These are phyloP conservation scores for Sordaria brevicollis DNA, from an alignment of 495 filamentous ascomycete species.

Conservation along the genomic window DNA sequence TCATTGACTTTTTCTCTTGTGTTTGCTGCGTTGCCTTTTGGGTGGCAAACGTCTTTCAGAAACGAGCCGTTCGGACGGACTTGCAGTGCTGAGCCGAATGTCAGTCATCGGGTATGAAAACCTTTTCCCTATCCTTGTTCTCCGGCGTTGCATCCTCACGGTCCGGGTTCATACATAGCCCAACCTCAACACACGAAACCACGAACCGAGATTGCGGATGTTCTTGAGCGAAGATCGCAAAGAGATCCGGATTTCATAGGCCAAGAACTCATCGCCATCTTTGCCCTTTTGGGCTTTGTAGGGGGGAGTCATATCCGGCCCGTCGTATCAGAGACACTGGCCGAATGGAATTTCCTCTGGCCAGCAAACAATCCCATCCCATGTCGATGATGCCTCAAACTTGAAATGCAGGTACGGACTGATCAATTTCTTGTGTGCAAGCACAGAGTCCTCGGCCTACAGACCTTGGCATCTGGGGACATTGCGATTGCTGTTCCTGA, in stretches of 20 bases:
- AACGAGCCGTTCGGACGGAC: not conserved
- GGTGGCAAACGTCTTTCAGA: not conserved
- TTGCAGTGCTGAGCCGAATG: not conserved
- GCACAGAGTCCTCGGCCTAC: not conserved
- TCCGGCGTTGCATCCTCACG: not conserved
- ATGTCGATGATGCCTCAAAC: not conserved
- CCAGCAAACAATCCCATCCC: not conserved
- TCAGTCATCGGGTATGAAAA: not conserved
- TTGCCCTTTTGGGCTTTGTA: too few relatives aligned
- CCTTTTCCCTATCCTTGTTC: not conserved
- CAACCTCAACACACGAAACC: not conserved
- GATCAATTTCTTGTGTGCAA: not conserved
- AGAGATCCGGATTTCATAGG: not conserved
- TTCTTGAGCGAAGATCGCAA: not conserved
- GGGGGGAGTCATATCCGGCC: not conserved
- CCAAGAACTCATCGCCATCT: not conserved
- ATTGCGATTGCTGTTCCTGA: not conserved
- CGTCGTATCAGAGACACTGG: not conserved
- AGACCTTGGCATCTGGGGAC: not conserved
- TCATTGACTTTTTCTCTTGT: not conserved
- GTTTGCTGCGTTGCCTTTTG: not conserved
- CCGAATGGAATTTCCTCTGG: not conserved
- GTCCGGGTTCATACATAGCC: not conserved
- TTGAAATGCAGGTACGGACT: not conserved
- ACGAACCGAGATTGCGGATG: not conserved